phyloP scores from a whole-genome alignment of 2,329 filamentous ascomycete species.

The Hirsutella minnesotensis region DNA sequence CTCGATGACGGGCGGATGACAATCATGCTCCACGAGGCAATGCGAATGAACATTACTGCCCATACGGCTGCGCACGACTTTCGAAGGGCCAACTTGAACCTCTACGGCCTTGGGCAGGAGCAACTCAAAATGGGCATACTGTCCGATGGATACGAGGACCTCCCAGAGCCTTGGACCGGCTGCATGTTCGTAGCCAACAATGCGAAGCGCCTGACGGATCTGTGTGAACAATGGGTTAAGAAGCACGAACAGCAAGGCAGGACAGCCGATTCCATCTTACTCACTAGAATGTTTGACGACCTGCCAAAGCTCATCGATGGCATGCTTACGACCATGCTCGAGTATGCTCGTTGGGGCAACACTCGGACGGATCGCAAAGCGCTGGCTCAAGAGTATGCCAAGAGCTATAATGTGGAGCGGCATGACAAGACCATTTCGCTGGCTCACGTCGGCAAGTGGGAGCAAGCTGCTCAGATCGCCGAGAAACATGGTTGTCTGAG shows the following conservation, averaged over 20 bases:
- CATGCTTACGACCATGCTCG: constrained; percentile 41
- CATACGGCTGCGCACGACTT: constrained; percentile 53
- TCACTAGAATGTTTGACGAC: constrained; percentile 33
- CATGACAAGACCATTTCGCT: constrained; percentile 41
- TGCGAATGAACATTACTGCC: constrained; percentile 48
- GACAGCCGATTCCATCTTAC: constrained; percentile 19
- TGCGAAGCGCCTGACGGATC: constrained; percentile 44
- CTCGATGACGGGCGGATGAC: constrained; percentile 43
- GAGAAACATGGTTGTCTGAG: constrained; percentile 44
- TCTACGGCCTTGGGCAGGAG: constrained; percentile 64
- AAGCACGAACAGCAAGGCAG: constrained; percentile 27
- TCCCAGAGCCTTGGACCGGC: constrained; percentile 82
- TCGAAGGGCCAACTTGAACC: constrained; percentile 52
- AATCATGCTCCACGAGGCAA: constrained; percentile 54
- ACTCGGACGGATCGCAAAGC: constrained; percentile 30
- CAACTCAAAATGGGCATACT: constrained; percentile 54
- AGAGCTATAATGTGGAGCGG: constrained; percentile 37
- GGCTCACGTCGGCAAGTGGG: constrained; percentile 43
- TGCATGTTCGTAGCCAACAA: constrained; percentile 50
- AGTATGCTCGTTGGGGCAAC: constrained; percentile 38
- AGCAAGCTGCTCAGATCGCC: constrained; percentile 44
- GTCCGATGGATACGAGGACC: constrained; percentile 48
- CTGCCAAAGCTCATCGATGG: constrained; percentile 40
- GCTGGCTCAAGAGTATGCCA: constrained; percentile 31
- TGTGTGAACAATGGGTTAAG: constrained; percentile 43